Conservation (phyloP, 2,329 filamentous ascomycete species). For the Chrysoporthe cubensis region DNA sequence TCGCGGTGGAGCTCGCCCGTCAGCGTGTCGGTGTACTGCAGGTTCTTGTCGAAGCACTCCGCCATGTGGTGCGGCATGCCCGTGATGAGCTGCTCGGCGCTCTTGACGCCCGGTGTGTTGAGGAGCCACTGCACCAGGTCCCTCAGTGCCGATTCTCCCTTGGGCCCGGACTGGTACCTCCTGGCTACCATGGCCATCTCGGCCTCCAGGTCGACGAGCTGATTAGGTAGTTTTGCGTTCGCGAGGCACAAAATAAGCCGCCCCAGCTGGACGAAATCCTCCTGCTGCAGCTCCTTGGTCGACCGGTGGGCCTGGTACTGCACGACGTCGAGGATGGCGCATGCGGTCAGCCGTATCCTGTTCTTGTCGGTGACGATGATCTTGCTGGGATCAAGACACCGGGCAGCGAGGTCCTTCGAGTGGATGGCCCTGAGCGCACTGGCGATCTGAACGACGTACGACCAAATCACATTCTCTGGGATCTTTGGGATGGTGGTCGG, state of each 20-base stretch:
- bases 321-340: constrained; percentile 86
- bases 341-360: constrained; percentile 84
- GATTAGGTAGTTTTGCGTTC: constrained; percentile 62
- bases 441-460: constrained; percentile 88
- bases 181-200: constrained; percentile 35
- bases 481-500: constrained; percentile 53
- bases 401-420: constrained; percentile 76
- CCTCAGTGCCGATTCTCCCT: constrained; percentile 60
- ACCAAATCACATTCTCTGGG: constrained; percentile 81
- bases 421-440: constrained; percentile 89
- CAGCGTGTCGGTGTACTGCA: constrained; percentile 79
- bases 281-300: constrained; percentile 78
- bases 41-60: constrained; percentile 73
- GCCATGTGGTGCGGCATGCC: constrained; percentile 80
- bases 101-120: constrained; percentile 63
- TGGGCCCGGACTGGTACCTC: constrained; percentile 25
- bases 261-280: constrained; percentile 85
- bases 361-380: constrained; percentile 90
- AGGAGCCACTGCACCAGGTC: constrained; percentile 84
- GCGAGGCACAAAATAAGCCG: constrained; percentile 82
- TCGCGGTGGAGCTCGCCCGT: constrained; percentile 75
- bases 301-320: constrained; percentile 74
- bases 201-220: constrained; percentile 63
- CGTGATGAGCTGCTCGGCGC: constrained; percentile 77
- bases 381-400: constrained; percentile 85